A percentile compares a stretch with the other conserved stretches of the same genome.
Evolutionary conservation across 2,329 filamentous ascomycete genomes (phyloP).

Genomic region (Colletotrichum sansevieriae): DNA sequence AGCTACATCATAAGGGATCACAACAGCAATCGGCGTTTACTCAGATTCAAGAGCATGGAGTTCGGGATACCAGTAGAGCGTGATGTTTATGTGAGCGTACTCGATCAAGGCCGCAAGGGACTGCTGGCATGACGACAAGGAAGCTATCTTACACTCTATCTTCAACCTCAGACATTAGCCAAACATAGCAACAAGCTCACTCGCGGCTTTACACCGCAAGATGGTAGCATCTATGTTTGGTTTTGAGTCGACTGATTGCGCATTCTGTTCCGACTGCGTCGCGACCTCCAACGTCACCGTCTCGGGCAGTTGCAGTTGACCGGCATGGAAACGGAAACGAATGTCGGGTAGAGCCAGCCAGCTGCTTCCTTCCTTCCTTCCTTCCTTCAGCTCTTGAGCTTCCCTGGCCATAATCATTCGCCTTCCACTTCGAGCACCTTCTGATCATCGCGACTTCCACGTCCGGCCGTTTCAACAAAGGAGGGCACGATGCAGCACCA

Average conservation of each 20-base stretch:
- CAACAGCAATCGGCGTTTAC: too few species aligned
- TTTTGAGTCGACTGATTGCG: neutral
- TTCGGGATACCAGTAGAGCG: too few species aligned
- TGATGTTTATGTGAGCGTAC: too few species aligned
- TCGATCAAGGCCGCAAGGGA: too few species aligned
- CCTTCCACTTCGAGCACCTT: neutral
- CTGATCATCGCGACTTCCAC: neutral
- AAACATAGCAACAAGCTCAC: too few species aligned
- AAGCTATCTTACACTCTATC: too few species aligned
- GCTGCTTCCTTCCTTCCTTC: neutral
- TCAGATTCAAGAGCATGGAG: too few species aligned
- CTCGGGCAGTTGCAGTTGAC: neutral
- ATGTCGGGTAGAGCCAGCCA: too few species aligned
- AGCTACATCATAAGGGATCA: too few species aligned
- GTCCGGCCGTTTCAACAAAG: neutral
- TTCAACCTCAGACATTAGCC: too few species aligned
- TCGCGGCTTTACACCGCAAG: neutral
- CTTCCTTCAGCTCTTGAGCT: neutral
- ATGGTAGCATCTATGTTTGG: neutral
- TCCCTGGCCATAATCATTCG: neutral
- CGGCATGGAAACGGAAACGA: too few species aligned
- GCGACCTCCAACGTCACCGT: neutral
- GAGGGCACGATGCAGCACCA: slow-evolving; percentile 5
- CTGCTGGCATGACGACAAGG: too few species aligned
- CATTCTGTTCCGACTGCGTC: neutral